Evolutionary conservation across 2,329 filamentous ascomycete genomes (phyloP), one percentile per base, ranked within the genome.

Genomic region (Scedosporium boydii): DNA sequence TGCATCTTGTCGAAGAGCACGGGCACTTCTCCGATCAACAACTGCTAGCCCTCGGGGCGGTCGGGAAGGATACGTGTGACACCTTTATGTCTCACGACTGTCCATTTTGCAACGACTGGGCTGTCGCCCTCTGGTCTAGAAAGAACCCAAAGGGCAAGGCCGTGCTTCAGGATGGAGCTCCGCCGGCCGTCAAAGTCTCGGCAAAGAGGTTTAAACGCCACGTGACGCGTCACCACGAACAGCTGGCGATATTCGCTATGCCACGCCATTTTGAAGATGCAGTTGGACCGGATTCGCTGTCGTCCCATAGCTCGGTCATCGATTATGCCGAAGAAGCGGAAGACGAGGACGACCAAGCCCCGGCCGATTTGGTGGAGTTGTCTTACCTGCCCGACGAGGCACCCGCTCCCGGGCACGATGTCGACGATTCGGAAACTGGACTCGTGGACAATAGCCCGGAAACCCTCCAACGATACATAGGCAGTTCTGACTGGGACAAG

Each of bases 21-120:
- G 56, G 29, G 12, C 0, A n/a, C 16, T 21, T 41, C 29, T 41
- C 56, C 16, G 27, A 58, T 29, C 3, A 34, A 14, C 56, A 38
- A 10, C 46, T 51, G 46, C 10, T 10, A 18, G 56, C 26, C 12
- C 10, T 58, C 3, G 27, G 5, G 27, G 26, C n/a, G 1, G 29
- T 18, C 14, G 26, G 27, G 7, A 7, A n/a, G 26, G 16, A 51
- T 14, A 26, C 56, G 3, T 18, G 27, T 6, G 12, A 26, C 7
- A 18, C 42, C 6, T 41, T 62, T 12, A 26, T 23, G n/a, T 27
- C 61, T 4, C 56, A 62, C 14, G 56, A 62, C 18, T 62, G 61
- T 46, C 56, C 61, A 18, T 62, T 58, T n/a, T 62, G 56, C 44
- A 23, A 58, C 14, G 61, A 59, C 56, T 62, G 61, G 61, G 56